Conservation (phyloP, 208 protist genomes). For the Histomonas meleagridis region DNA sequence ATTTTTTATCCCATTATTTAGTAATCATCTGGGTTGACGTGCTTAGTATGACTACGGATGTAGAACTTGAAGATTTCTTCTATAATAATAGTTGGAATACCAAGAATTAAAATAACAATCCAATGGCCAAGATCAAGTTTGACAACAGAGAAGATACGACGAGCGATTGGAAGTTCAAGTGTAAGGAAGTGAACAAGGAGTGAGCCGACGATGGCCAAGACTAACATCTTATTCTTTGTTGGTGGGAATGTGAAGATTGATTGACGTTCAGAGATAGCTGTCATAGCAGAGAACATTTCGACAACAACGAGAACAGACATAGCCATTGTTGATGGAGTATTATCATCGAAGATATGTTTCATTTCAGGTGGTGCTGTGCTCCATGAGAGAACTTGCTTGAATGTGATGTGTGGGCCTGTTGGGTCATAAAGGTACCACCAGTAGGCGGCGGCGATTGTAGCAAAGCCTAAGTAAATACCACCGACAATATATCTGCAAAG, state of each 20-base stretch:
- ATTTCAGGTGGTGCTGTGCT: not conserved
- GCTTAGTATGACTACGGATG: constrained; percentile 34
- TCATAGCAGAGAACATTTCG: constrained; percentile 82
- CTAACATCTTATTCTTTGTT: constrained; percentile 49
- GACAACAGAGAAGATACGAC: constrained; percentile 66
- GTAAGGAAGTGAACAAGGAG: constrained; percentile 69
- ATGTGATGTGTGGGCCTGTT: constrained; percentile 41
- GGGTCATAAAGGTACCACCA: constrained; percentile 49
- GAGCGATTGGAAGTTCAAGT: constrained; percentile 70
- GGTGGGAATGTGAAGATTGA: constrained; percentile 47
- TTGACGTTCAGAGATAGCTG: constrained; percentile 74
- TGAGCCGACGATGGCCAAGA: constrained; percentile 65
- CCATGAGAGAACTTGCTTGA: constrained; percentile 39
- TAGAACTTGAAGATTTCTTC: constrained; percentile 73
- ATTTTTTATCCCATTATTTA: too few species aligned
- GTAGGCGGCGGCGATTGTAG: constrained; percentile 49
- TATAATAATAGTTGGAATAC: constrained; percentile 73
- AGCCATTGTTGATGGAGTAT: constrained; percentile 64
- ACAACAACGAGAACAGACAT: constrained; percentile 75
- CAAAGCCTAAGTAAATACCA: constrained; percentile 55
- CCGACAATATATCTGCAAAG: constrained; percentile 50
- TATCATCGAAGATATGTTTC: constrained; percentile 26
- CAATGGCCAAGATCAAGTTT: constrained; percentile 69
- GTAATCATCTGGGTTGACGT: not conserved
- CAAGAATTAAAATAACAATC: constrained; percentile 67